Base-by-base conservation (phyloP, 768 basidiomycete species). In the Boletus sp. region DNA sequence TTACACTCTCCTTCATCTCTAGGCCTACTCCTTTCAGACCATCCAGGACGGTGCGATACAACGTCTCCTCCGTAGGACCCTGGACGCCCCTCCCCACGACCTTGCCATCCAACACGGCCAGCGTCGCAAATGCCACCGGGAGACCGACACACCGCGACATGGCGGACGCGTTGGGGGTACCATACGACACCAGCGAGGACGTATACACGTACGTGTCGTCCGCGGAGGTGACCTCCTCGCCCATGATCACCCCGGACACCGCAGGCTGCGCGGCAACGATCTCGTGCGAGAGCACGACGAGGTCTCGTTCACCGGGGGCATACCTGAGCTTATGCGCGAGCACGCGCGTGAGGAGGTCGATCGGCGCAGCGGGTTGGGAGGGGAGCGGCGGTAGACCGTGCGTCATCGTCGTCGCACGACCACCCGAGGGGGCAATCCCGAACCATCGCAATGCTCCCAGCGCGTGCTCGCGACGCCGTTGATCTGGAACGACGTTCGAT, bases 101-200 rank as follows among this genome's bases (percentile, higher is more conserved):
- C 51, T 74, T 71, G 1, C 87, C 89, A 64, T 91, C 87, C 37
- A 90, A 70, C 6, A 93, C 77, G 33, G 77, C 75, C 60, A 88
- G 67, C 2, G 92, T 84, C 1, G 92, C 92, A 63, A 93, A 82
- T 1, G 90, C 94, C 7, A 95, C 83, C 0, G 94, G 94, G 42
- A 94, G 71, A 5, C 93, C 93, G 17, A 97, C 94, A 3, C 89
- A 91, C 30, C 84, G 77, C n/a, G 92, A 83, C 94, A 97, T 97
- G 5, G 94, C 94, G 0, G 88, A 88, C 3, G 79, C 80, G 1
- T 64, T 66, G 7, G 72, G 57, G 19, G 75, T 79, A 1, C 86
- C 93, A 60, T 87, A 87, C 32, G 79, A 72, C 23, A 86, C 74
- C 14, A 93, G 68, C 23, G 81, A 79, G 8, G 90, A 88, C 11